Conservation (phyloP, 169 alveolate genomes). For the Eimeria tenella region DNA sequence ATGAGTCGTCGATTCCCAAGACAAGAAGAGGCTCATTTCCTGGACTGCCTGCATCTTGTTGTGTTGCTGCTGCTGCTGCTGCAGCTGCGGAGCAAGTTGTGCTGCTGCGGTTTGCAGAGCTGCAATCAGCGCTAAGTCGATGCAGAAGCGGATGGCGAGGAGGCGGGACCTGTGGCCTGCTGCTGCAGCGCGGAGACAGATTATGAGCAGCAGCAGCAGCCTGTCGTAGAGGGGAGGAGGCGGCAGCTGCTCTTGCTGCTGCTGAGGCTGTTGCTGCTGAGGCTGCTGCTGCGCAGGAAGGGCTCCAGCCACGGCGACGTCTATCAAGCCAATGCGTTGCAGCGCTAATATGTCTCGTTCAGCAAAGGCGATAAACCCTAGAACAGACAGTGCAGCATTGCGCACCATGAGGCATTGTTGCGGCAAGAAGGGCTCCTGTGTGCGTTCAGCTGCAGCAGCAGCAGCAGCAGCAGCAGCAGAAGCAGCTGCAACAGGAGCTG, state of each 20-base stretch:
- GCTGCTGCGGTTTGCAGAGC: conserved; percentile 65
- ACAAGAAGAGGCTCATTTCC: not conserved
- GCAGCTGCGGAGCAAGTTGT: conserved; percentile 39
- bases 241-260: conserved; percentile 7
- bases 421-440: not conserved
- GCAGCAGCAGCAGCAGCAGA: conserved; percentile 3
- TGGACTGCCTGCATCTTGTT: conserved; percentile 19
- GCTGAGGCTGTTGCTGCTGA: conserved; percentile 30
- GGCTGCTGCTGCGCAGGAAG: conserved; percentile 39
- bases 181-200: conserved; percentile 58
- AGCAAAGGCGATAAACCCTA: conserved; percentile 22
- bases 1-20: conserved; percentile 55
- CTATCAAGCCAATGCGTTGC: conserved; percentile 13
- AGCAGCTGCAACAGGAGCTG: conserved; percentile 9
- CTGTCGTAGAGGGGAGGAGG: conserved; percentile 40
- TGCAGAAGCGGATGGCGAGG: conserved; percentile 22
- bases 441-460: conserved; percentile 7
- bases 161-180: conserved; percentile 40
- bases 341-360: conserved; percentile 11
- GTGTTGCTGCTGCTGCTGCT: conserved; percentile 36
- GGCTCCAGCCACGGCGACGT: conserved; percentile 46
- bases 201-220: conserved; percentile 56
- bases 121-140: conserved; percentile 40
- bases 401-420: conserved; percentile 26
- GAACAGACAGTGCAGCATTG: conserved; percentile 36